Conservation (phyloP, 768 basidiomycete genomes). For the Lentinula raphanica region DNA sequence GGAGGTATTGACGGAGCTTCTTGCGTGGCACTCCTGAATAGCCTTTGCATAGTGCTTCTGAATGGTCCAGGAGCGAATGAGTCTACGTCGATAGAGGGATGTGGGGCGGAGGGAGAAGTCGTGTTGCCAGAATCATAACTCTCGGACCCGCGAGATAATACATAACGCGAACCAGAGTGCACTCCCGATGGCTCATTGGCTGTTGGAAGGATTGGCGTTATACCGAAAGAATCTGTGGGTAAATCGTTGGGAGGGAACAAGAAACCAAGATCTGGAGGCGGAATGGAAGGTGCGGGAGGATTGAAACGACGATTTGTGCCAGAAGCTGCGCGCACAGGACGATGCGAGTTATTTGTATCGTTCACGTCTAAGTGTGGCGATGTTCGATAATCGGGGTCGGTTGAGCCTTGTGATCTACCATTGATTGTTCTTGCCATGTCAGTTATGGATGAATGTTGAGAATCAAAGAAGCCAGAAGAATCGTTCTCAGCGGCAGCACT, state of each 20-base stretch:
- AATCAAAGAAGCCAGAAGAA: conserved; percentile 5
- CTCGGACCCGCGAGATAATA: background rate
- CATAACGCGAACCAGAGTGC: background rate
- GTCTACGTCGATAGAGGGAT: conserved; percentile 25
- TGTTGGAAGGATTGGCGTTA: background rate
- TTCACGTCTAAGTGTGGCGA: background rate
- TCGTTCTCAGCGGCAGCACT: background rate
- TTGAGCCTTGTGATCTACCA: background rate
- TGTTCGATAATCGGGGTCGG: background rate
- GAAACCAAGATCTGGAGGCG: conserved; percentile 19
- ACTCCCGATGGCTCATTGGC: background rate
- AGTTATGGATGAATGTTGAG: conserved; percentile 10
- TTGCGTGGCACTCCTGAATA: conserved; percentile 10
- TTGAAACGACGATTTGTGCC: background rate
- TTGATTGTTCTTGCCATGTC: conserved; percentile 17
- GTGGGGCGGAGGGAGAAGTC: conserved; percentile 11
- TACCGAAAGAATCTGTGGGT: background rate
- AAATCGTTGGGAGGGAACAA: background rate
- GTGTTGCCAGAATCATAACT: background rate
- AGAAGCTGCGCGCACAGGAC: background rate
- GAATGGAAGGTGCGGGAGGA: conserved; percentile 15
- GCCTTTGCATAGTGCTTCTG: conserved; percentile 40
- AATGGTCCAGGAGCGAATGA: conserved; percentile 43
- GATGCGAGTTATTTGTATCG: background rate
- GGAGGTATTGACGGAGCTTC: conserved; percentile 32